phyloP scores from a whole-genome alignment of 306 rosid genomes.

The Quercus gilva region DNA sequence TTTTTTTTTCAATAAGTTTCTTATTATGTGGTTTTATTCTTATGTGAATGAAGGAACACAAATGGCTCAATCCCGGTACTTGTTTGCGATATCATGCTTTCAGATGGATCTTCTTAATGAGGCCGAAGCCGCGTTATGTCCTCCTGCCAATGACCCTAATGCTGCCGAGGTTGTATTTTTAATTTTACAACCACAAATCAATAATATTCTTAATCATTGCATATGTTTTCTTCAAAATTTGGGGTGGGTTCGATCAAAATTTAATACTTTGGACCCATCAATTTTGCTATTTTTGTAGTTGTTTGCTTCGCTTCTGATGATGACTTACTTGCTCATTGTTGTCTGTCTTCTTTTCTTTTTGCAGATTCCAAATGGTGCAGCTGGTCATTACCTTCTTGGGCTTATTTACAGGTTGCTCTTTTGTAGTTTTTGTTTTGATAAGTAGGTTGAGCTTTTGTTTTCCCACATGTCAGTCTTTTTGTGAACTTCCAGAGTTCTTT shows the following conservation, averaged over 20 bases:
- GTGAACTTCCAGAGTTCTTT: neutral
- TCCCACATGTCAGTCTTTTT: neutral
- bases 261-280: too few relatives aligned
- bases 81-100: conserved; percentile 98
- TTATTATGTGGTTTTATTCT: conserved; percentile 27
- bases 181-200: too few relatives aligned
- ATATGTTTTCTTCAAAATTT: neutral
- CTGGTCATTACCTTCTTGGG: conserved; percentile 96
- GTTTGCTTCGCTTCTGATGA: neutral
- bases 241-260: neutral
- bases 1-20: conserved; percentile 19
- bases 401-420: conserved; percentile 79
- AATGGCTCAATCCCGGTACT: conserved; percentile 97
- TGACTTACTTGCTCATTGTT: conserved; percentile 18
- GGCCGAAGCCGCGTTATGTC: conserved; percentile 91
- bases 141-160: conserved; percentile 73
- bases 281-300: neutral
- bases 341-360: conserved; percentile 26
- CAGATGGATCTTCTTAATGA: conserved; percentile 90
- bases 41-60: conserved; percentile 67
- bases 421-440: neutral
- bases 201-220: neutral
- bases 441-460: neutral
- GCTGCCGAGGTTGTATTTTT: conserved; percentile 57
- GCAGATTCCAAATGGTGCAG: conserved; percentile 98